These are phyloP conservation scores for Pythium aquatile DNA, from an alignment of 352 stramenopile genomes.

Conservation along the genomic window DNA sequence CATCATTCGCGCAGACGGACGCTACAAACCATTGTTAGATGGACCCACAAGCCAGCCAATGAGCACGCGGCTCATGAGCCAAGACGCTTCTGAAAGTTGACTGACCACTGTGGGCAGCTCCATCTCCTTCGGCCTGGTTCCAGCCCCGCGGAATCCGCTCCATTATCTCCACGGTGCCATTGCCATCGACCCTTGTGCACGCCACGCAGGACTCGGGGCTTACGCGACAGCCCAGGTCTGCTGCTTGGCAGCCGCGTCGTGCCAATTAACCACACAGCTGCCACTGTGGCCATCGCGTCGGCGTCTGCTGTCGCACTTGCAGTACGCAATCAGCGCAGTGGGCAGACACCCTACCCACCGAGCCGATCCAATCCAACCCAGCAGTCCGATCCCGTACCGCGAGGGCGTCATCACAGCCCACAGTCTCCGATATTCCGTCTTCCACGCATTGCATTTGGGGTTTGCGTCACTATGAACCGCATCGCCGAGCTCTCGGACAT, in stretches of 20 bases:
- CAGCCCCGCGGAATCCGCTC: too few relatives aligned
- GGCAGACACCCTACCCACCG: neutral
- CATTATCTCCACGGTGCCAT: too few relatives aligned
- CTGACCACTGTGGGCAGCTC: neutral
- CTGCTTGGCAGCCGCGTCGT: neutral
- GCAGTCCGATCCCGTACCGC: neutral
- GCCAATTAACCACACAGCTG: neutral
- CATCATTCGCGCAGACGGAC: neutral
- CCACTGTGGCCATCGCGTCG: neutral
- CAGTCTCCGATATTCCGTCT: constrained; percentile 3
- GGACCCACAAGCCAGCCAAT: neutral
- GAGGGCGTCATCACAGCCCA: neutral
- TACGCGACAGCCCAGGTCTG: neutral
- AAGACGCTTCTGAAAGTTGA: constrained; percentile 4
- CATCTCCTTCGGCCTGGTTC: neutral
- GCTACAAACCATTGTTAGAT: neutral
- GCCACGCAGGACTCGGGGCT: neutral
- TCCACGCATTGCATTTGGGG: neutral
- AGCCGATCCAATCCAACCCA: constrained; percentile 1
- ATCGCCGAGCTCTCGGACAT: constrained; percentile 52
- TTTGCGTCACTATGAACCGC: constrained; percentile 20
- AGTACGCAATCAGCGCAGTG: constrained; percentile 1
- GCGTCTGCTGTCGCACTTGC: constrained; percentile 1
- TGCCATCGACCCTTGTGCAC: too few relatives aligned
- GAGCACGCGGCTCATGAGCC: neutral